Percentiles rank a stretch among this genome's conserved stretches.
These are phyloP conservation scores for Biancaea sappan DNA, from an alignment of 306 rosid genomes.

Conservation along the genomic window DNA sequence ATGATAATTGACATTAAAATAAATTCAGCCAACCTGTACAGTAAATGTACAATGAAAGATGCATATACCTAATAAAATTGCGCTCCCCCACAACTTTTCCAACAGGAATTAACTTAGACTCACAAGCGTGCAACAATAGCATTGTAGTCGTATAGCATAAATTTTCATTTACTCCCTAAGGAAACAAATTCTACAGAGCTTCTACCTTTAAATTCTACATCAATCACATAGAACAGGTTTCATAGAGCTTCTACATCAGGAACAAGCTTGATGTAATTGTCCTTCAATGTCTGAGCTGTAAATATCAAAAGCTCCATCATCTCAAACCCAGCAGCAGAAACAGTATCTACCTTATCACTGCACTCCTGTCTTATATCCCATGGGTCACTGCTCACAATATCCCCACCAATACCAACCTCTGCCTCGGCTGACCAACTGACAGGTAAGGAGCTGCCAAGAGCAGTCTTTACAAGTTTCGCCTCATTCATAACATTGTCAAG, in stretches of 20 bases:
- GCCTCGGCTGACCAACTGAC: constrained; percentile 81
- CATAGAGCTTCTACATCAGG: constrained; percentile 31
- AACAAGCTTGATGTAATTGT: constrained; percentile 30
- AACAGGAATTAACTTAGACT: neutral
- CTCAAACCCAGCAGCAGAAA: constrained; percentile 88
- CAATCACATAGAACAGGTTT: constrained; percentile 12
- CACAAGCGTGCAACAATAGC: neutral
- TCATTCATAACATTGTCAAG: constrained; percentile 59
- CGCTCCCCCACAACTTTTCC: neutral
- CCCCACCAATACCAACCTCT: constrained; percentile 43
- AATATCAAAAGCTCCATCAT: constrained; percentile 92
- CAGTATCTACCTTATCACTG: constrained; percentile 61
- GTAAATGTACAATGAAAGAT: constrained; percentile 7
- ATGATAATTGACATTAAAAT: neutral
- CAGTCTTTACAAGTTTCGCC: constrained; percentile 85
- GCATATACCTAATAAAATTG: neutral
- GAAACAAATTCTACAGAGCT: constrained; percentile 19
- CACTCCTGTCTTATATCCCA: constrained; percentile 37
- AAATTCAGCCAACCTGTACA: constrained; percentile 2
- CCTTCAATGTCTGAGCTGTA: constrained; percentile 71
- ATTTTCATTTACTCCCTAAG: neutral
- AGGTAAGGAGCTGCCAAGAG: constrained; percentile 92
- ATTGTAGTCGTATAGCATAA: neutral
- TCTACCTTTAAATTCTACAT: constrained; percentile 22
- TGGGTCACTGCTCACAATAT: constrained; percentile 36